These are phyloP conservation scores for Colletotrichum paranaense DNA, from an alignment of 2,329 filamentous ascomycete genomes.

Conservation along the genomic window DNA sequence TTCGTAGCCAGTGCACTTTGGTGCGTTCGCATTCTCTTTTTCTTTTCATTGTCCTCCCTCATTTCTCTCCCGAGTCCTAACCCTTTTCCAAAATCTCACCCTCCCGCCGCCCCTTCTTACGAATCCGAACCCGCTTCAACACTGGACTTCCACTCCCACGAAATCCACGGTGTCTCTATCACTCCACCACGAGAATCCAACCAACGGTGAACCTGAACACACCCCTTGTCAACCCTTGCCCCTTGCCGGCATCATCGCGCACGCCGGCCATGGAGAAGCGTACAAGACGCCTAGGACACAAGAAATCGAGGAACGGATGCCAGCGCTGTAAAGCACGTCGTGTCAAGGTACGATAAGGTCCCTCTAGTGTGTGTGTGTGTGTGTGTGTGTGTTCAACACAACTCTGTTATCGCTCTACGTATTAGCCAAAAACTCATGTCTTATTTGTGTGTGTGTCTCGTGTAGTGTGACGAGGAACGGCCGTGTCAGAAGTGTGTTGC, in stretches of 20 bases:
- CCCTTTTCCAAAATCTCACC: background rate
- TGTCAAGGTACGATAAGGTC: constrained; percentile 40
- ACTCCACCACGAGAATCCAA: background rate
- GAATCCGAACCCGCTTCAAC: background rate
- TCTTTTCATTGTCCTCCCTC: background rate
- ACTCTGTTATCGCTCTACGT: background rate
- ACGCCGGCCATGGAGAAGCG: constrained; percentile 21
- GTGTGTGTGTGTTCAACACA: too few species aligned
- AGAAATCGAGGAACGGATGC: constrained; percentile 46
- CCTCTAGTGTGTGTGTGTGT: background rate
- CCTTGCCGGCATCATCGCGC: background rate
- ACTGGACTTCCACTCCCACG: background rate
- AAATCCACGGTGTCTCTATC: too few species aligned
- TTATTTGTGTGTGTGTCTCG: background rate
- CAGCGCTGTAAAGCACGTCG: constrained; percentile 43
- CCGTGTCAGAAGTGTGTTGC: constrained; percentile 50
- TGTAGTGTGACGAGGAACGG: constrained; percentile 44
- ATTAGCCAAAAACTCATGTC: background rate
- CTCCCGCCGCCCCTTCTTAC: background rate
- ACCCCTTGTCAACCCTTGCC: too few species aligned
- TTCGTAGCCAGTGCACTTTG: background rate
- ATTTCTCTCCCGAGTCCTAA: background rate
- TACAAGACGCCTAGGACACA: constrained; percentile 37
- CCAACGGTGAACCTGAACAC: too few species aligned
- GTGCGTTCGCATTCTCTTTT: background rate